A percentile compares a stretch with the other conserved stretches of the same genome.
Conservation (phyloP, 2,329 filamentous ascomycete species). For the Delphinella strobiligena region DNA sequence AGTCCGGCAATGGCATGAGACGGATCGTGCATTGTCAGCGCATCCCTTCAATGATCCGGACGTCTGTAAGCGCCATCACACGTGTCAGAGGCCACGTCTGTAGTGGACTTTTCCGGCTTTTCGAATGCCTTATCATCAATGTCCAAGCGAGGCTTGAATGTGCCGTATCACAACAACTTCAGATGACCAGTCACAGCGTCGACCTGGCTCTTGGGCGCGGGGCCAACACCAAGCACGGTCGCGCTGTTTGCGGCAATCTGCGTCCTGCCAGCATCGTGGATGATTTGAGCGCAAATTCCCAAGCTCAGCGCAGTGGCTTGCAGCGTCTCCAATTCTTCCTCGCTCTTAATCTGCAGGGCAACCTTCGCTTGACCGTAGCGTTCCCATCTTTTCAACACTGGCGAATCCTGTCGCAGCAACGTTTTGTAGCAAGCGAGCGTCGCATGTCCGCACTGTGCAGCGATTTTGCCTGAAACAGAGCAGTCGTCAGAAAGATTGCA, state of each 20-base stretch:
- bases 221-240: slow-evolving; percentile 68
- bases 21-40: too few species aligned
- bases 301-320: slow-evolving; percentile 71
- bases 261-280: slow-evolving; percentile 90
- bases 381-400: slow-evolving; percentile 75
- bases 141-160: slow-evolving; percentile 15
- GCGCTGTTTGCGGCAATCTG: slow-evolving; percentile 90
- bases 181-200: slow-evolving; percentile 75
- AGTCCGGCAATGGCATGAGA: too few species aligned
- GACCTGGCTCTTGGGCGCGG: slow-evolving; percentile 73
- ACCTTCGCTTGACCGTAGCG: slow-evolving; percentile 80
- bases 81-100: too few species aligned
- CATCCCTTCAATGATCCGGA: too few species aligned
- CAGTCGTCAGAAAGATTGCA: too few species aligned
- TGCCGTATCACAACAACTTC: slow-evolving; percentile 54
- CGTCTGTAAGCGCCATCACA: too few species aligned
- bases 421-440: slow-evolving; percentile 95
- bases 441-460: slow-evolving; percentile 89
- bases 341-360: slow-evolving; percentile 74
- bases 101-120: too few species aligned
- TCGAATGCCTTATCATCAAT: too few species aligned
- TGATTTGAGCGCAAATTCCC: slow-evolving; percentile 77
- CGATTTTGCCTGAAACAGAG: slow-evolving; percentile 98
- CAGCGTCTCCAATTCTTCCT: slow-evolving; percentile 65
- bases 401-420: slow-evolving; percentile 46